Conservation (phyloP, 2,329 filamentous ascomycete genomes). For the Fusarium pininemorale region DNA sequence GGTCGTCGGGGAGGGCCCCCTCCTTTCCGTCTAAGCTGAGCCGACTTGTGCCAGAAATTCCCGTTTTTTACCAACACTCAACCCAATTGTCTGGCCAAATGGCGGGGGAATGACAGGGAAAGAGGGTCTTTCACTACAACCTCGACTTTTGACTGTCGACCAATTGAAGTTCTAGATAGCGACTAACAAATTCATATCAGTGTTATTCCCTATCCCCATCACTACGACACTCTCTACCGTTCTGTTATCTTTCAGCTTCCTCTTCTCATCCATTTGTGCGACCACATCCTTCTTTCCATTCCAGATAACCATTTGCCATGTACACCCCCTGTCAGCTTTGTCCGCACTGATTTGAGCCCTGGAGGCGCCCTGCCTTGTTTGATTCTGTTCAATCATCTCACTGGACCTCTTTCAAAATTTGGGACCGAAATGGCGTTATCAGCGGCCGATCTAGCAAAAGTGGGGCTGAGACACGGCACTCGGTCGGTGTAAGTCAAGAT, state of each 20-base stretch:
- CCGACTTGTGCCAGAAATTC: conserved; percentile 8
- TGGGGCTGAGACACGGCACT: conserved; percentile 36
- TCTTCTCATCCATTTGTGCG: not conserved
- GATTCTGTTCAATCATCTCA: conserved; percentile 26
- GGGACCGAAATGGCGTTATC: conserved; percentile 41
- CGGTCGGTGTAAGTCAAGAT: conserved; percentile 23
- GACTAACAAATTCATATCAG: not conserved
- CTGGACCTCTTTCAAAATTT: conserved; percentile 37
- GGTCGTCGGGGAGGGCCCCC: conserved; percentile 39
- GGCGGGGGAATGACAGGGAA: conserved; percentile 27
- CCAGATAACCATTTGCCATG: not conserved
- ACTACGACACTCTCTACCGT: not conserved
- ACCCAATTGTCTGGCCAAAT: not conserved
- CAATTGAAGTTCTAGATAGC: not conserved
- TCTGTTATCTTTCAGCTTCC: not conserved
- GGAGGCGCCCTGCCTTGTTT: not conserved
- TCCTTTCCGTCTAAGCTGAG: conserved; percentile 18
- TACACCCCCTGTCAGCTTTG: not conserved
- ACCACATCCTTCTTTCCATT: not conserved
- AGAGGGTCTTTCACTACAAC: conserved; percentile 8
- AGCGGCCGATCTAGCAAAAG: conserved; percentile 40
- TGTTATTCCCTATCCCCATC: not conserved
- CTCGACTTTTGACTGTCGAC: not conserved
- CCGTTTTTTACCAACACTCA: not conserved
- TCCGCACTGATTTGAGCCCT: conserved; percentile 29